Base-by-base conservation (phyloP, 306 rosid genomes). In the Citrullus colocynthis region DNA sequence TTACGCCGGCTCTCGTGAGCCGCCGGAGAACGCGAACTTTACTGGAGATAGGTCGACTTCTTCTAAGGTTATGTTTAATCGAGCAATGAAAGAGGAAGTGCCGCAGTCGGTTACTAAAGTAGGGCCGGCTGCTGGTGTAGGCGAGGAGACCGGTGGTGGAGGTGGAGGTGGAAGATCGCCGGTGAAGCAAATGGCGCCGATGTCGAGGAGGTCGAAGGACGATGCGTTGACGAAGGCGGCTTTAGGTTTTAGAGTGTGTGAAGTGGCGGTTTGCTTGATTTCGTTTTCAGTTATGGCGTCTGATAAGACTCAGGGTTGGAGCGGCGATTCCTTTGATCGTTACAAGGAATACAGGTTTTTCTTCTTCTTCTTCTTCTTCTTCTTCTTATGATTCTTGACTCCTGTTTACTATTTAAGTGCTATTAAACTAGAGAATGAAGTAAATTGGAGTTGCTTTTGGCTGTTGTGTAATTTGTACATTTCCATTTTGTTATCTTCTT, bases 221-320 rank as follows among this genome's bases (percentile, higher is more conserved):
- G 86, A 56, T n/a, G 61, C 82, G 86, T 6, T 87, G 70, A 77
- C 28, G 36, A 91, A 81, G 83, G 98, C 90, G 10, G 97, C 97
- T 62, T 74, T 96, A 56, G 98, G 97, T 81, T 91, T 96, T 85
- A 86, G 99, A 69, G 55, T 96, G 39, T 81, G 90, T 78, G 99
- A 96, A 78, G 70, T 89, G 63, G 88, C 87, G 20, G 79, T 96
- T 30, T 96, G 98, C 82, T 81, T 96, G 85, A 84, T 93, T 86
- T 96, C 99, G 17, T 96, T 96, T 83, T 86, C 99, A 30, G 94
- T 96, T 57, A 93, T 96, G 99, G 99, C 99, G 21, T 95, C 98
- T 2, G 98, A 96, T 85, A 92, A 87, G 63, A 96, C 99, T 65
- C 96, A 88, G 82, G 99, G 99, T 21, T 96, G 99, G 99, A 93